Percentiles rank a stretch among this genome's conserved stretches.
Evolutionary conservation across 225 moss, liverwort and hornwort species (phyloP).

Genomic region (Pseudoscleropodium purum): DNA sequence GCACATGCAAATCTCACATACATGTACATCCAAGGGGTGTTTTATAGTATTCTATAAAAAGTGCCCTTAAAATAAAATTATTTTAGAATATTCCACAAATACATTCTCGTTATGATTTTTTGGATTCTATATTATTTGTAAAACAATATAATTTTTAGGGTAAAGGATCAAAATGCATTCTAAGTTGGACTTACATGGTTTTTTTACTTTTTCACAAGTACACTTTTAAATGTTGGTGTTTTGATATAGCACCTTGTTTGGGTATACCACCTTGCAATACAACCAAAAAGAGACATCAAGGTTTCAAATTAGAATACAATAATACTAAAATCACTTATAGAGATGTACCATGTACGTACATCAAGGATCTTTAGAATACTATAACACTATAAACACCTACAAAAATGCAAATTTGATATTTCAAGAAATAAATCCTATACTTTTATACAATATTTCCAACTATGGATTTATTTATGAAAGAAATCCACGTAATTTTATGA

Average conservation of each 20-base stretch:
- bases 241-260: neutral
- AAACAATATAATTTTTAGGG: neutral
- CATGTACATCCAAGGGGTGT: accelerated
- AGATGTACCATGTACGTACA: neutral
- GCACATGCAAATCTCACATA: accelerated
- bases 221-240: accelerated
- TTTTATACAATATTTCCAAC: neutral
- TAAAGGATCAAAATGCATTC: neutral
- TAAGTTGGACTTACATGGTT: accelerated
- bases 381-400: accelerated
- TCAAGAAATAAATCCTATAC: neutral
- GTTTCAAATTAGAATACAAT: accelerated
- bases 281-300: neutral
- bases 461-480: neutral
- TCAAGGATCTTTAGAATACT: neutral
- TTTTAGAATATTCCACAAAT: neutral
- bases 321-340: accelerated
- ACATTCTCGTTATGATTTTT: neutral
- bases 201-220: neutral
- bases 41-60: too few species aligned
- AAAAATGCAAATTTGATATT: neutral
- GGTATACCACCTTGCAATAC: accelerated
- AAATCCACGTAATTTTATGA: neutral
- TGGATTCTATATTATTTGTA: neutral
- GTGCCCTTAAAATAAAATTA: neutral